Base-by-base conservation (phyloP, 345 rosid species). In the Euphorbia lathyris region DNA sequence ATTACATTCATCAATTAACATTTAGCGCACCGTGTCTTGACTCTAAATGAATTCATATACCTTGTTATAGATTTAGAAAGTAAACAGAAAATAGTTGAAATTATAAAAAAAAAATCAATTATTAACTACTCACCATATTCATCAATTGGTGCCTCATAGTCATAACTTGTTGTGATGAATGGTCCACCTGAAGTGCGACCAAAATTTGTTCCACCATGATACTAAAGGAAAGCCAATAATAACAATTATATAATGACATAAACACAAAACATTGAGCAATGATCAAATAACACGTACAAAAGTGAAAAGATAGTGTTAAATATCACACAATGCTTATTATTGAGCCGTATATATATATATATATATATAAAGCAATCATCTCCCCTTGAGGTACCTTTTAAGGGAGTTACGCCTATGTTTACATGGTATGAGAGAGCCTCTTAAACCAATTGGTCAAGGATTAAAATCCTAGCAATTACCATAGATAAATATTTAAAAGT, bases 161-260 rank as follows among this genome's bases (percentile, higher is more conserved):
- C 99, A 80, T 95, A 95, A 80, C 97, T 91, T 59, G 97, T 91
- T 32, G 99, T 92, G 67, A 95, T 90, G 71, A 95, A 95, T 27
- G 97, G 97, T 69, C 97, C 97, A 47, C 97, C 97, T 65, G 96
- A 67, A 61, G 99, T 95, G 63, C 99, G 95, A 58, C 93, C 97
- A 70, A 95, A 95, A 72, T 95, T 95, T 16, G 99, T 95, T 73
- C 99, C 99, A 40, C 99, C 99, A 19, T 95, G 99, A 75, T 92
- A 95, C 99, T 92, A 70, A 65, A 70, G 42, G 66, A 47, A 66
- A 22, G 69, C 38, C 12, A 69, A 52, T 9, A 30, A 45, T 16
- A 47, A 19, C 17, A 32, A 29, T 1, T 32, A 22, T 17, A 38
- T 22, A 36, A 58, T 12, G 32, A 32, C n/a, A 5, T 38, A 47